Evolutionary conservation across 352 stramenopile species (phyloP).

Genomic region (Globisporangium apiculatum): DNA sequence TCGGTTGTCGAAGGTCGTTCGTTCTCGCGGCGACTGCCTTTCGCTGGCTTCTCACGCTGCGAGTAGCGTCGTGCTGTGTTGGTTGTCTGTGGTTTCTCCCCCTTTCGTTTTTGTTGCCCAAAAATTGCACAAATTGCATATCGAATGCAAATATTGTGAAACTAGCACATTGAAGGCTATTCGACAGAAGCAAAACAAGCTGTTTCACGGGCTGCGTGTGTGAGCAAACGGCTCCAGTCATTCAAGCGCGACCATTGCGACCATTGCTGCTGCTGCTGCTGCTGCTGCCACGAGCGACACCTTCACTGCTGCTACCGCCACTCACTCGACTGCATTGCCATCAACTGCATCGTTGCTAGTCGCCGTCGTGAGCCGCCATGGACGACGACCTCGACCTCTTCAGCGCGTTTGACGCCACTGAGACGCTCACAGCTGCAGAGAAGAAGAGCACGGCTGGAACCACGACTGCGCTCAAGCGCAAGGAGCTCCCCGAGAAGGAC

Average conservation of each 20-base stretch:
- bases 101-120: not conserved
- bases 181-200: too few species aligned
- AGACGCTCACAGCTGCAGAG: conserved; percentile 56
- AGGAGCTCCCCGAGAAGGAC: conserved; percentile 19
- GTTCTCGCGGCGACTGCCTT: not conserved
- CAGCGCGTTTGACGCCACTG: conserved; percentile 88
- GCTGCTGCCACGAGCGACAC: too few species aligned
- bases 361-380: not conserved
- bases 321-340: not conserved
- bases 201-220: not conserved
- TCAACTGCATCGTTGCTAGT: not conserved
- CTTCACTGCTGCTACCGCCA: too few species aligned
- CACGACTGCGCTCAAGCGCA: conserved; percentile 30
- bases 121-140: not conserved
- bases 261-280: not conserved
- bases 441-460: conserved; percentile 21
- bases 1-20: not conserved
- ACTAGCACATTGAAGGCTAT: too few species aligned
- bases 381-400: conserved; percentile 93
- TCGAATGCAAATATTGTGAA: too few species aligned
- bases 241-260: not conserved
- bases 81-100: not conserved
- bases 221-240: conserved; percentile 1
- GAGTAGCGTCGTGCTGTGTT: not conserved
- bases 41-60: not conserved